Evolutionary conservation across 1,284 basidiomycete genomes (phyloP).

Genomic region (Xanthoconium separans): DNA sequence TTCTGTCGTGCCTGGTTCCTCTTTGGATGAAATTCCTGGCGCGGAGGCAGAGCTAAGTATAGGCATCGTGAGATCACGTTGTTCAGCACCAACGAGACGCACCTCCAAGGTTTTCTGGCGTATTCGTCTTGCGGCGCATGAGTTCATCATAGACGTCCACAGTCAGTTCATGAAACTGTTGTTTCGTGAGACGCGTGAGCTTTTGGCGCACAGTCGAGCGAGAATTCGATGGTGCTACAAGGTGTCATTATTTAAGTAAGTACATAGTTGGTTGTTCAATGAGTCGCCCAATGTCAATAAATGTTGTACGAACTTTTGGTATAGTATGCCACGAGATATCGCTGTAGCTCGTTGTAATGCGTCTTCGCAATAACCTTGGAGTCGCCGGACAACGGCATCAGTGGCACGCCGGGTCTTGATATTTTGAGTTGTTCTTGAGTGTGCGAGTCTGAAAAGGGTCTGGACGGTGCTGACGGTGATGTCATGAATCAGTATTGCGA

Average conservation of each 20-base stretch:
- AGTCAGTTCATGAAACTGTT: conserved; percentile 91
- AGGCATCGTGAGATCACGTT: conserved; percentile 4
- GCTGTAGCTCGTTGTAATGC: conserved; percentile 73
- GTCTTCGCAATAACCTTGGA: conserved; percentile 57
- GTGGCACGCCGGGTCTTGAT: conserved; percentile 26
- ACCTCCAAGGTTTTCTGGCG: conserved; percentile 59
- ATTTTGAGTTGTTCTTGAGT: too few relatives aligned
- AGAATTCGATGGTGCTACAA: conserved; percentile 59
- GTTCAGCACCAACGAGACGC: conserved; percentile 18
- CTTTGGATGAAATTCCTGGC: conserved; percentile 97
- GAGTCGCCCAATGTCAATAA: too few relatives aligned
- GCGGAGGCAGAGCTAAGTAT: conserved; percentile 73
- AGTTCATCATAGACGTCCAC: conserved; percentile 96
- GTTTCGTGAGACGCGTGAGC: conserved; percentile 83
- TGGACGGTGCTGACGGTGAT: too few relatives aligned
- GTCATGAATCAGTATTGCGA: too few relatives aligned
- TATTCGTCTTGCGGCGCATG: conserved; percentile 67
- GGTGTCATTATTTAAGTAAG: not conserved
- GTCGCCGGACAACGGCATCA: conserved; percentile 55
- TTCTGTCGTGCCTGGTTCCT: conserved; percentile 98
- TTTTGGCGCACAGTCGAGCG: conserved; percentile 87
- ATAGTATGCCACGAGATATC: conserved; percentile 73
- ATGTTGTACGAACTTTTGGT: conserved; percentile 39
- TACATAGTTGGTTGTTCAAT: too few relatives aligned
- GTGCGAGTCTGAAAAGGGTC: too few relatives aligned